Evolutionary conservation across 495 filamentous ascomycete species (phyloP).

Genomic region (Penicillium odoratum): DNA sequence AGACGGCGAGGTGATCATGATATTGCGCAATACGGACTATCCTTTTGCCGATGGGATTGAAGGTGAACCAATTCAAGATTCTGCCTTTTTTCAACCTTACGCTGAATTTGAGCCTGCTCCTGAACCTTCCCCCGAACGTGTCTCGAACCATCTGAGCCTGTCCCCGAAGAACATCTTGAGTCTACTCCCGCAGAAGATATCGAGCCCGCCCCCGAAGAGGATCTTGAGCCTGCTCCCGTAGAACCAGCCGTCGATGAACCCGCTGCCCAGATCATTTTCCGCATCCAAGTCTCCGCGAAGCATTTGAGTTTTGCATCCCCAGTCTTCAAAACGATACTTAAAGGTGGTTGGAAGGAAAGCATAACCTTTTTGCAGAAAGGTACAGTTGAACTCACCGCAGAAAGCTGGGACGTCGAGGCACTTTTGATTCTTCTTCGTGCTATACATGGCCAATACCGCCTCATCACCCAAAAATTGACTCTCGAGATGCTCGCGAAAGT

Average conservation of each 20-base stretch:
- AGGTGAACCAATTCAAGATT: not conserved
- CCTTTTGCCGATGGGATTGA: not conserved
- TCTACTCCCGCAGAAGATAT: no score
- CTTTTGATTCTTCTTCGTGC: constrained; percentile 51
- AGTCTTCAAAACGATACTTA: constrained; percentile 40
- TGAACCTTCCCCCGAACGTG: no score
- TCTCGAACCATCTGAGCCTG: not conserved
- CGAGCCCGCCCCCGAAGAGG: no score
- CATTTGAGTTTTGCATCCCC: constrained; percentile 50
- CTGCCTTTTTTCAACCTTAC: no score
- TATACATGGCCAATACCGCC: constrained; percentile 47
- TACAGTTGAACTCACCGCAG: constrained; percentile 38
- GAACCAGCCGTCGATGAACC: not conserved
- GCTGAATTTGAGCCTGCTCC: no score
- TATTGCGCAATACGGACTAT: constrained; percentile 1
- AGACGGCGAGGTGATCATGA: not conserved
- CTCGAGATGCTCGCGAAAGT: constrained; percentile 51
- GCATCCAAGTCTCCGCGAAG: constrained; percentile 49
- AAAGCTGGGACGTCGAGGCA: constrained; percentile 40
- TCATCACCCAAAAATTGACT: constrained; percentile 38
- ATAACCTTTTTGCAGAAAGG: constrained; percentile 32
- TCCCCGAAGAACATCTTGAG: not conserved
- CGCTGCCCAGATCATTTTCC: not conserved
- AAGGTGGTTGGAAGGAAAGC: constrained; percentile 35
- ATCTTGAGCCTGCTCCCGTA: no score